Evolutionary conservation across 176 grass and related monocot genomes (phyloP).

Genomic region (Paspalum vaginatum): DNA sequence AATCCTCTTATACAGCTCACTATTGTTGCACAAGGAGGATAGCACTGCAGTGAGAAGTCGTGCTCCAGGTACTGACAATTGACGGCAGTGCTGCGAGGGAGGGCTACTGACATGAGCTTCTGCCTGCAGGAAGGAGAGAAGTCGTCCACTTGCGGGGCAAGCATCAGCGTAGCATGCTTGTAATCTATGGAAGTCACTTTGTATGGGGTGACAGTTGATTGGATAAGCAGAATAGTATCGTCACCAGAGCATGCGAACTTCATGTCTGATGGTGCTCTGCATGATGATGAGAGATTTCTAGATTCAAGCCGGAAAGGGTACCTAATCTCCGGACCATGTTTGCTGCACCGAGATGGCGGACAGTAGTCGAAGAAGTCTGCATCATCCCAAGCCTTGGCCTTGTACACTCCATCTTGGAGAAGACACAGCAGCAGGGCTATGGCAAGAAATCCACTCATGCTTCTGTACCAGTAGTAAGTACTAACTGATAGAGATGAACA

Average conservation of each 20-base stretch:
- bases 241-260: constrained; percentile 46
- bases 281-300: constrained; percentile 18
- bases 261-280: constrained; percentile 29
- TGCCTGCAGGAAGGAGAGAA: constrained; percentile 17
- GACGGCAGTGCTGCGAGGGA: neutral
- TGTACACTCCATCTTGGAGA: neutral
- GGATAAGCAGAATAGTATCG: constrained; percentile 45
- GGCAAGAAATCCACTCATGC: constrained; percentile 22
- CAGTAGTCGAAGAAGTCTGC: constrained; percentile 40
- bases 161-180: neutral
- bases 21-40: neutral
- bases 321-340: constrained; percentile 47
- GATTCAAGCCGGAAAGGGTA: constrained; percentile 40
- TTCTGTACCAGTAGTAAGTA: too few relatives aligned
- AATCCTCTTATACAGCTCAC: constrained; percentile 36
- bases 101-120: neutral
- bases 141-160: neutral
- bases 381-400: constrained; percentile 12
- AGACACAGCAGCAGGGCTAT: constrained; percentile 22
- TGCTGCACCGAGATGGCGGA: constrained; percentile 18
- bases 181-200: constrained; percentile 49
- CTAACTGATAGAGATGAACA: neutral
- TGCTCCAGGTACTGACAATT: neutral
- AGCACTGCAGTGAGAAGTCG: neutral
- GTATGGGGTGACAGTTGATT: neutral